A percentile compares a stretch with the other conserved stretches of the same genome.
phyloP scores from a whole-genome alignment of 495 filamentous ascomycete genomes.

The Filosporella fistucella region DNA sequence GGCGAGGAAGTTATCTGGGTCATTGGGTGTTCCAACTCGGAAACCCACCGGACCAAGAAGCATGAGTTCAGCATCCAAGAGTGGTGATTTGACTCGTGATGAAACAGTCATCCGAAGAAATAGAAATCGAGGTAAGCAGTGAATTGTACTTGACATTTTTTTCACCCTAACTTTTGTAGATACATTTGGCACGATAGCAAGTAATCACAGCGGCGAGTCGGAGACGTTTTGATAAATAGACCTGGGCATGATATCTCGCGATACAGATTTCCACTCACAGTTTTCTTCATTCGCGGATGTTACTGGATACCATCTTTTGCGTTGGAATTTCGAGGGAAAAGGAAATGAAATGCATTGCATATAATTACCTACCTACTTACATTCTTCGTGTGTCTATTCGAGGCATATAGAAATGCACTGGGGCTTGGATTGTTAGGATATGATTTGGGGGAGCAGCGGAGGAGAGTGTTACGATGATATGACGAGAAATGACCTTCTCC shows the following conservation, averaged over 20 bases:
- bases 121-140: conserved; percentile 45
- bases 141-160: background rate
- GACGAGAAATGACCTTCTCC: conserved; percentile 10
- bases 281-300: conserved; percentile 2
- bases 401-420: background rate
- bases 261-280: conserved; percentile 4
- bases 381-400: conserved; percentile 9
- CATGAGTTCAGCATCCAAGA: conserved; percentile 21
- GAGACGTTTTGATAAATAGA: conserved; percentile 41
- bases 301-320: conserved; percentile 8
- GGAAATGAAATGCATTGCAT: background rate
- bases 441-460: background rate
- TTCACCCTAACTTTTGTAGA: conserved; percentile 30
- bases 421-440: background rate
- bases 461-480: background rate
- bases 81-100: conserved; percentile 43
- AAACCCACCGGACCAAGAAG: conserved; percentile 30
- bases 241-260: conserved; percentile 13
- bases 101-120: conserved; percentile 34
- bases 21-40: conserved; percentile 17
- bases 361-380: too few species aligned
- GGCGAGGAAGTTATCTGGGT: conserved; percentile 17
- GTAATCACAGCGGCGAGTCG: conserved; percentile 39
- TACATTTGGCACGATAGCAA: conserved; percentile 45
- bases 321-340: background rate